Evolutionary conservation across 2,329 filamentous ascomycete species (phyloP).

Genomic region (Fusarium goolgardi): DNA sequence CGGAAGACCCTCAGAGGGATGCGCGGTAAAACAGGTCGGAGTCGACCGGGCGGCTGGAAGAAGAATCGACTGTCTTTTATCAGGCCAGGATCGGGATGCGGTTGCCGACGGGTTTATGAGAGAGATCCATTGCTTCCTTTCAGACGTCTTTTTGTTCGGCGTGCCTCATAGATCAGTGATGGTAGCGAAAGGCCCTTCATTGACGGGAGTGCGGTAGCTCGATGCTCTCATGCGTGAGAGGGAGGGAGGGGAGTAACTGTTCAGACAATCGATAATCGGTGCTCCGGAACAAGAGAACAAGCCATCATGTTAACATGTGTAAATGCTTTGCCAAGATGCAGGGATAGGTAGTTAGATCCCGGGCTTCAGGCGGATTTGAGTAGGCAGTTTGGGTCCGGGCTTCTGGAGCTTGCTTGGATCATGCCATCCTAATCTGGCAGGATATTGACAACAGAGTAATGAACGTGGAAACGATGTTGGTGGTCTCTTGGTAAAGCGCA

Average conservation of each 20-base stretch:
- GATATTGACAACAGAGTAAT: not conserved
- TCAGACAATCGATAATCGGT: conserved; percentile 1
- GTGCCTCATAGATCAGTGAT: conserved; percentile 9
- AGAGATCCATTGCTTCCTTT: conserved; percentile 13
- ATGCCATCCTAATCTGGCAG: conserved; percentile 16
- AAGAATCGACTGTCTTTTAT: conserved; percentile 17
- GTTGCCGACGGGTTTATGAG: conserved; percentile 22
- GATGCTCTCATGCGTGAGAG: not conserved
- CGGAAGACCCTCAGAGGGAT: conserved; percentile 33
- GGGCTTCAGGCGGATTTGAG: conserved; percentile 8
- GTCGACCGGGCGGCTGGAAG: conserved; percentile 37
- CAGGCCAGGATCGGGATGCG: conserved; percentile 13
- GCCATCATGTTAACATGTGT: conserved; percentile 7
- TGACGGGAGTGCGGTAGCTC: not conserved
- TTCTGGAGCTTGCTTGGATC: conserved; percentile 25
- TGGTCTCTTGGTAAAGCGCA: not conserved
- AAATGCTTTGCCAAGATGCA: conserved; percentile 2
- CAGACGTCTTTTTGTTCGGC: conserved; percentile 11
- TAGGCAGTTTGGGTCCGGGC: conserved; percentile 6
- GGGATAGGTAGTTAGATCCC: conserved; percentile 8
- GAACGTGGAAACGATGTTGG: not conserved
- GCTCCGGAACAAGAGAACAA: not conserved
- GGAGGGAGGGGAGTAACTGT: not conserved
- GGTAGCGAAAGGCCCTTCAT: not conserved
- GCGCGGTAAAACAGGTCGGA: conserved; percentile 41